phyloP scores from a whole-genome alignment of 2,329 filamentous ascomycete species.

The Aureobasidium sp. region DNA sequence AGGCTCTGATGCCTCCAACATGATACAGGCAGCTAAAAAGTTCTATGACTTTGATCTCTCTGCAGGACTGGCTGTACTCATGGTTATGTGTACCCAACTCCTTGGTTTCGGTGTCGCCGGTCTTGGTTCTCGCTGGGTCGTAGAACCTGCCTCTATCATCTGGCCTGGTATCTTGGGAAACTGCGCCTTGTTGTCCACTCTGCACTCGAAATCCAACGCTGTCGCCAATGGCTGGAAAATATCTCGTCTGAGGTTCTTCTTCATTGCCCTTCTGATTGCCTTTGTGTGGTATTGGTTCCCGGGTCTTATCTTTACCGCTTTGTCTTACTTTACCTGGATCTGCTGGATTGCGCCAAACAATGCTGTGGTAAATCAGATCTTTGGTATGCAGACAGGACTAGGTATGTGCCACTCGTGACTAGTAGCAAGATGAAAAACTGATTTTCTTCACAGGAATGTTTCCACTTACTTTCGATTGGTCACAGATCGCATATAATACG shows the following conservation, averaged over 20 bases:
- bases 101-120: slow-evolving; percentile 82
- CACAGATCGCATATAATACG: slow-evolving; percentile 79
- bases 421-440: too few species aligned
- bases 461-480: slow-evolving; percentile 85
- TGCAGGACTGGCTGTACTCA: slow-evolving; percentile 69
- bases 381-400: slow-evolving; percentile 75
- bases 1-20: slow-evolving; percentile 36
- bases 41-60: slow-evolving; percentile 78
- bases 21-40: slow-evolving; percentile 81
- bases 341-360: slow-evolving; percentile 86
- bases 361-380: slow-evolving; percentile 78
- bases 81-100: slow-evolving; percentile 80
- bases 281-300: slow-evolving; percentile 82
- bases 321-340: slow-evolving; percentile 82
- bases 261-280: slow-evolving; percentile 59
- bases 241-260: slow-evolving; percentile 77
- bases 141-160: slow-evolving; percentile 81
- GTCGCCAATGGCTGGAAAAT: slow-evolving; percentile 58
- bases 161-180: slow-evolving; percentile 87
- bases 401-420: slow-evolving; percentile 23
- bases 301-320: slow-evolving; percentile 69
- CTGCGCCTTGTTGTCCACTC: slow-evolving; percentile 77
- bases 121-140: slow-evolving; percentile 69
- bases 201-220: slow-evolving; percentile 71
- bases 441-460: slow-evolving; percentile 35